Evolutionary conservation across 2,329 filamentous ascomycete species (phyloP).

Genomic region (Talaromyces rugulosus): DNA sequence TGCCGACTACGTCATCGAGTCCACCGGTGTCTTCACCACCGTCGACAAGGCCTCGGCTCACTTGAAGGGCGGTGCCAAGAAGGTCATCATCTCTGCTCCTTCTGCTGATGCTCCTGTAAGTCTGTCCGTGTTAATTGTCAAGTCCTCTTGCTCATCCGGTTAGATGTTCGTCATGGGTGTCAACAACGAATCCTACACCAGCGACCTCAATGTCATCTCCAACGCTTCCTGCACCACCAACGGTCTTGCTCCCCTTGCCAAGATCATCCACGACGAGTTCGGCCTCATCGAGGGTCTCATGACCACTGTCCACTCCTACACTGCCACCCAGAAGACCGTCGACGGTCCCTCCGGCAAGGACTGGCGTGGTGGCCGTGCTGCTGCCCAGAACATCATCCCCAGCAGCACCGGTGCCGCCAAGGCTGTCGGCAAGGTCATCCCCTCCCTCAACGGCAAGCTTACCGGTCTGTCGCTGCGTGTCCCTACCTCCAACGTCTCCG

Average conservation of each 20-base stretch:
- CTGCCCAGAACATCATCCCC: constrained; percentile 99
- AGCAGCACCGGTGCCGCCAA: constrained; percentile 98
- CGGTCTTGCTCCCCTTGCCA: constrained; percentile 98
- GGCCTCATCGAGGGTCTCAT: constrained; percentile 97
- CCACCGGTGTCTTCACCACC: constrained; percentile 98
- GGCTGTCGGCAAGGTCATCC: constrained; percentile 99
- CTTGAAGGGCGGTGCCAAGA: constrained; percentile 96
- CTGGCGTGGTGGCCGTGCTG: constrained; percentile 98
- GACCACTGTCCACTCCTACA: constrained; percentile 99
- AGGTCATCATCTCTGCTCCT: constrained; percentile 69
- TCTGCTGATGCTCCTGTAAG: constrained; percentile 68
- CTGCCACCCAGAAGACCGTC: constrained; percentile 98
- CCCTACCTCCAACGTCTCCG: constrained; percentile 96
- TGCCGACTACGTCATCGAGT: constrained; percentile 94
- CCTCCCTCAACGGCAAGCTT: constrained; percentile 96
- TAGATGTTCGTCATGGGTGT: constrained; percentile 99
- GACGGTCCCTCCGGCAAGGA: constrained; percentile 97
- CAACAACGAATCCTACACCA: constrained; percentile 92
- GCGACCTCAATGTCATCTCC: constrained; percentile 88
- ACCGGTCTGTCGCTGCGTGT: constrained; percentile 99
- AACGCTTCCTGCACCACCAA: constrained; percentile 99
- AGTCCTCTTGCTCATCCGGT: not conserved
- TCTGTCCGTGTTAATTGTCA: not conserved
- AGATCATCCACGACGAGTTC: constrained; percentile 99
- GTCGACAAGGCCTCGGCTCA: constrained; percentile 91